Conservation (phyloP, 2,329 filamentous ascomycete genomes). For the Aspergillus niger region DNA sequence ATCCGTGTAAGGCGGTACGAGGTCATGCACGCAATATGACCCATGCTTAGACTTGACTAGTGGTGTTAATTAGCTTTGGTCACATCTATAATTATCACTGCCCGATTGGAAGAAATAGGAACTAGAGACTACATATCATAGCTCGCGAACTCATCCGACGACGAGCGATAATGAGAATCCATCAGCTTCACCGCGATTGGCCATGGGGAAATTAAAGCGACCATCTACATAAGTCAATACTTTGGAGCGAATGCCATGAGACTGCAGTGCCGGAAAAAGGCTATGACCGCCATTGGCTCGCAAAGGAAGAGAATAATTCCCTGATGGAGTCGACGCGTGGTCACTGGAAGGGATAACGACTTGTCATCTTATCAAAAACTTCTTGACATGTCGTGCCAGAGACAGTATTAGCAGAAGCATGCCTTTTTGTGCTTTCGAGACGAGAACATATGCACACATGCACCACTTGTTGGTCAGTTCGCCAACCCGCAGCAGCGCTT, state of each 20-base stretch:
- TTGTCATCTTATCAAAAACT: neutral
- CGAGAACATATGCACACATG: no score
- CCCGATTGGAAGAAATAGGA: neutral
- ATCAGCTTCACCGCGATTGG: neutral
- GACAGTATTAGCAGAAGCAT: neutral
- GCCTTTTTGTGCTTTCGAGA: no score
- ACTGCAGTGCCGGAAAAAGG: neutral
- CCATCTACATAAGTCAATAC: neutral
- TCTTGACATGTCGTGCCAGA: neutral
- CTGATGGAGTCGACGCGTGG: slow-evolving; percentile 2
- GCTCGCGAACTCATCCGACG: neutral
- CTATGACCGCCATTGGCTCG: neutral
- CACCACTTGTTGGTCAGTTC: no score
- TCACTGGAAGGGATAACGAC: neutral
- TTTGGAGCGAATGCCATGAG: neutral
- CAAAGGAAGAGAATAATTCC: neutral
- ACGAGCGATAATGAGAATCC: neutral
- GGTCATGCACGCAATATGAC: neutral
- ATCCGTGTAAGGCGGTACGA: neutral
- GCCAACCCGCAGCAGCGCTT: no score
- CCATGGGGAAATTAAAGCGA: neutral
- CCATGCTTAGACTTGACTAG: neutral
- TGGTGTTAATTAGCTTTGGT: neutral
- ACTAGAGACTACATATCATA: neutral
- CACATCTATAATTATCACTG: neutral